Base-by-base conservation (phyloP, 371 early-diverging fungal genomes). In the Phascolomyces articulosus region DNA sequence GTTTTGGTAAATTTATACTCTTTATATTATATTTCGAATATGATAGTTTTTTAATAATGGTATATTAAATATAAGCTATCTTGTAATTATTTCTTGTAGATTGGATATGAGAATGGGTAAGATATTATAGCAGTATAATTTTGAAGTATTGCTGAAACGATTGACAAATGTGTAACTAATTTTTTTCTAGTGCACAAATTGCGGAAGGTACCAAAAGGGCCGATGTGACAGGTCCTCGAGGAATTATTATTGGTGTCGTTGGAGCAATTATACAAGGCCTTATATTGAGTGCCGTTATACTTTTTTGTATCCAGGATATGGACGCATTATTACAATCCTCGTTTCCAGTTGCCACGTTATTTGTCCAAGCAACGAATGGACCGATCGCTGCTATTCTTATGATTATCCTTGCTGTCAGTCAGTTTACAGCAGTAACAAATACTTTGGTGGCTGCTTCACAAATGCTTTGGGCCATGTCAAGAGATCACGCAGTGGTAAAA, bases 221-320 rank as follows among this genome's bases (percentile, higher is more conserved):
- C 6, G 70, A 67, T 55, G 47, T 48, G 4, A 73, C 75, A 11
- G 80, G 75, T 13, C 80, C 80, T 0, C 67, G 71, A 26, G 80
- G 80, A 34, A 73, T 80, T 24, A 57, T 80, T 16, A 66, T 74
- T 13, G 73, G 73, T 40, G 72, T 80, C 13, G 11, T 64, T 15
- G 60, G 65, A 23, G 75, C 80, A 10, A 60, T 77, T 38, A 21
- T 80, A 4, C 77, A 77, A 62, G 80, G 73, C 4, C 64, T 75
- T 18, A 67, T 65, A 10, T 58, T 80, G 8, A 74, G 74, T 47
- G 62, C 77, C 24, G 64, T 72, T 8, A 66, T 67, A 2, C 40
- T 80, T 1, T 77, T 80, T 49, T 73, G 74, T n/a, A 78, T 77
- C 11, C 78, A 80, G 61, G 75, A 80, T 27, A 67, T 80, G 2